Base-by-base conservation (phyloP, 2,329 filamentous ascomycete genomes). In the Akanthomyces lecanii region DNA sequence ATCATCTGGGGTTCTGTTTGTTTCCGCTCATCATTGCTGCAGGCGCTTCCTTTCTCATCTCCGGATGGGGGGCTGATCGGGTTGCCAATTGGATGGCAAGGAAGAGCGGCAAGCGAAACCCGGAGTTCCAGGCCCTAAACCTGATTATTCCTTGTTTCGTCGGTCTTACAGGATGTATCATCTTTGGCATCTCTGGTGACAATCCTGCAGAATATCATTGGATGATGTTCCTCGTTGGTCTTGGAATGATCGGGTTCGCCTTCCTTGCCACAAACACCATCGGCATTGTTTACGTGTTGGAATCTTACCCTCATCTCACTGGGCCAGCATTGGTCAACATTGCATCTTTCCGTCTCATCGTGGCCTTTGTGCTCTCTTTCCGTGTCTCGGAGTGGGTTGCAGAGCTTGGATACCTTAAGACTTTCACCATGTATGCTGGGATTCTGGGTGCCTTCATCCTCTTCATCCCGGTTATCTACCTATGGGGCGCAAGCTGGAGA, bases 271-370 rank as follows among this genome's bases (percentile, higher is more conserved):
- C 67, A 7, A 68, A 70, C 63, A 69, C 71, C 4, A 69, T 69
- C 30, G 63, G 70, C 55, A 72, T 70, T 64, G 73, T 74, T 10
- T 73, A 69, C 50, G 65, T 74, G 2, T 67, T 75, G 5, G 73
- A 76, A 66, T 74, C 70, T 52, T 74, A 72, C 52, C 74, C 74
- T 7, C 52, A 40, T 7, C 11, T 52, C 6, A 50, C 45, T 2
- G 73, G 73, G 2, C 70, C 73, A 4, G 71, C 73, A 3, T 68
- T 75, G 14, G 73, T 72, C 12, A 74, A 75, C 53, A 71, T 74
- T 10, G 69, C 69, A 21, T 72, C 70, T n/a, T 65, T 73, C 48
- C 68, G 71, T 8, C 67, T 73, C 42, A 65, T 75, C 44, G 69
- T 71, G 2, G 70, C 69, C 10, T 73, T 71, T 59, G 70, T 74